Evolutionary conservation across 768 basidiomycete species (phyloP).

Genomic region (Royoungia palumana): DNA sequence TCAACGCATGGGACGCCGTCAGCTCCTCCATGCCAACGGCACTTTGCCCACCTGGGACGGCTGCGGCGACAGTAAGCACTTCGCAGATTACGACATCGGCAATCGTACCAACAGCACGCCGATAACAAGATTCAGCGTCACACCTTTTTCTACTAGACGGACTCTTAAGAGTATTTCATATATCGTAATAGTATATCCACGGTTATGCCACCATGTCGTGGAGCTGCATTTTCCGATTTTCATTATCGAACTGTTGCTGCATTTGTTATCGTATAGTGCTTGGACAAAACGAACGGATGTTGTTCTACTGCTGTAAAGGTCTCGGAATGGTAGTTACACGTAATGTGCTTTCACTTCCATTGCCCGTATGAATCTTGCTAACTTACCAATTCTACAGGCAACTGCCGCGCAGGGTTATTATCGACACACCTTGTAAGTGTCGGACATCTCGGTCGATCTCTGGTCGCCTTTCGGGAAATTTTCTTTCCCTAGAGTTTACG

Average conservation of each 20-base stretch:
- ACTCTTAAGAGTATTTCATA: background rate
- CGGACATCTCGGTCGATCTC: too few relatives aligned
- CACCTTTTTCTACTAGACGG: background rate
- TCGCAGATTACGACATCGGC: background rate
- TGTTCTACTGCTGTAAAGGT: background rate
- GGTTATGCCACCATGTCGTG: background rate
- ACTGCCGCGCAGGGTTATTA: background rate
- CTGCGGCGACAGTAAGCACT: conserved; percentile 1
- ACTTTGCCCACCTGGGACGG: conserved; percentile 33
- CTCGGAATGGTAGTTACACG: background rate
- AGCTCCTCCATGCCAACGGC: conserved; percentile 45
- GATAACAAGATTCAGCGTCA: background rate
- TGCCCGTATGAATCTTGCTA: background rate
- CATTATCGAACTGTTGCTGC: conserved; percentile 1
- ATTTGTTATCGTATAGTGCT: background rate
- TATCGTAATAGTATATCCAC: background rate
- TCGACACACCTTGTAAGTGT: background rate
- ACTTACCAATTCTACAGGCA: conserved; percentile 1
- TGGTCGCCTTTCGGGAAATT: too few relatives aligned
- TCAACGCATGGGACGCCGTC: conserved; percentile 60
- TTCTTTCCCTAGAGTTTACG: too few relatives aligned
- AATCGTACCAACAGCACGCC: conserved; percentile 2
- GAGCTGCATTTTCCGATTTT: background rate
- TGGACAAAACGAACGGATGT: background rate
- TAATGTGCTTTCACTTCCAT: conserved; percentile 9